Conservation (phyloP, 1,284 basidiomycete species). For the Abortiporus biennis region DNA sequence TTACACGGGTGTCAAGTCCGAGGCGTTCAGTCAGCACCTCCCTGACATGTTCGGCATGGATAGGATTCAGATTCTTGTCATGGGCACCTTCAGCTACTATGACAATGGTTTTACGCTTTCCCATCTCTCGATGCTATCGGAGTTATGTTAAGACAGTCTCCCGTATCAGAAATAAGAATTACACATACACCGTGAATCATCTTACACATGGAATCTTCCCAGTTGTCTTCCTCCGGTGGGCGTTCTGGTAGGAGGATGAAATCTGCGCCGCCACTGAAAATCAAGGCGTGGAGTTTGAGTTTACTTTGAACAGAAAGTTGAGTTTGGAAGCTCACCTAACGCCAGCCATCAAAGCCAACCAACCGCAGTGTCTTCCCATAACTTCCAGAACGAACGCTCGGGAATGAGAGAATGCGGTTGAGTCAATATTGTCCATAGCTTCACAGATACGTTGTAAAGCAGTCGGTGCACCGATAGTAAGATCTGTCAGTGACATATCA, state of each 20-base stretch:
- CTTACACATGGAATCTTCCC: slow-evolving; percentile 93
- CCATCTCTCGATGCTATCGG: slow-evolving; percentile 77
- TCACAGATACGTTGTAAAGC: slow-evolving; percentile 97
- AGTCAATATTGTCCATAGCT: slow-evolving; percentile 96
- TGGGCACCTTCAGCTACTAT: slow-evolving; percentile 97
- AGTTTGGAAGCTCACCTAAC: slow-evolving; percentile 65
- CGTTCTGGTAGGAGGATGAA: slow-evolving; percentile 96
- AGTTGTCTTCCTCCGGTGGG: slow-evolving; percentile 74
- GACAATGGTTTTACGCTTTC: slow-evolving; percentile 97
- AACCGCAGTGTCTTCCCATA: slow-evolving; percentile 98
- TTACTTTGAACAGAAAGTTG: neutral
- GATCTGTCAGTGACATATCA: slow-evolving; percentile 96
- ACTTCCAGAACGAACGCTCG: slow-evolving; percentile 98
- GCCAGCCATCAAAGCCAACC: slow-evolving; percentile 92
- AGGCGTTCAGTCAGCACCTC: slow-evolving; percentile 82
- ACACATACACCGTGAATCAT: slow-evolving; percentile 67
- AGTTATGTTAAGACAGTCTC: no score
- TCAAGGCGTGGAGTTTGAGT: neutral
- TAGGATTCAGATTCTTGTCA: slow-evolving; percentile 84
- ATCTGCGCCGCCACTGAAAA: slow-evolving; percentile 80
- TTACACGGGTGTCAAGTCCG: slow-evolving; percentile 93
- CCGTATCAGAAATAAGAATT: no score
- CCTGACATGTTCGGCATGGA: slow-evolving; percentile 88
- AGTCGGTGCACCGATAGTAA: slow-evolving; percentile 95
- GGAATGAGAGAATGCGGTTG: slow-evolving; percentile 93